Base-by-base conservation (phyloP, 768 basidiomycete species). In the Suillus tomentosus region DNA sequence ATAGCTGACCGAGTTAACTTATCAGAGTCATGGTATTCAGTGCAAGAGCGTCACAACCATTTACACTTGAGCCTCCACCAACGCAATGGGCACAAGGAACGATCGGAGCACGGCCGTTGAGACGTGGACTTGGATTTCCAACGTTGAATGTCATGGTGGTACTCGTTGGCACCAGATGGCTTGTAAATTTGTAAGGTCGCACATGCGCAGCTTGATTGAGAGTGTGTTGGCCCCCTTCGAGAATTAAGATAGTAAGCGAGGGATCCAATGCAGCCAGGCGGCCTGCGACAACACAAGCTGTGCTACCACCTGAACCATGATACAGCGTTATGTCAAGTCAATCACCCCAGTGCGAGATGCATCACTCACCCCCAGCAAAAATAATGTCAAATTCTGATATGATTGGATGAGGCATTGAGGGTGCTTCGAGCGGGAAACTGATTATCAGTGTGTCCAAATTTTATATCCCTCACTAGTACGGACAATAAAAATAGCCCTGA, bases 251-350 rank as follows among this genome's bases (percentile, higher is more conserved):
- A 48, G 64, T 72, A 36, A 74, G 71, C 7, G 65, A 62, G 6
- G 76, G 74, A 37, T 74, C 68, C 3, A 69, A 70, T 0, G 64
- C 58, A 15, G 68, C 67, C 8, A 76, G 64, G 19, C 75, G 70
- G 2, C 71, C 71, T 39, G 75, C 75, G 3, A 66, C 64, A 11
- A 77, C 66, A 50, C 72, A 71, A 10, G 72, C 76, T 5, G 72
- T 66, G 17, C 73, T 68, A 31, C 75, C 75, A 0, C 69, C 70
- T 71, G 37, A 17, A n/a, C n/a, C n/a, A n/a, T n/a, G n/a, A n/a
- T n/a, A n/a, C n/a, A 58, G 7, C 13, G 14, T 11, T 34, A 57
- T 27, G 19, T 17, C 8, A 36, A 60, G 37, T 10, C 2, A 19
- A 7, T 19, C 10, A 42, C 15, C 11, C 27, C 53, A 13, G 17